Evolutionary conservation across 192 early-diverging fungal species (phyloP).

Genomic region (Umbelopsis sp.): DNA sequence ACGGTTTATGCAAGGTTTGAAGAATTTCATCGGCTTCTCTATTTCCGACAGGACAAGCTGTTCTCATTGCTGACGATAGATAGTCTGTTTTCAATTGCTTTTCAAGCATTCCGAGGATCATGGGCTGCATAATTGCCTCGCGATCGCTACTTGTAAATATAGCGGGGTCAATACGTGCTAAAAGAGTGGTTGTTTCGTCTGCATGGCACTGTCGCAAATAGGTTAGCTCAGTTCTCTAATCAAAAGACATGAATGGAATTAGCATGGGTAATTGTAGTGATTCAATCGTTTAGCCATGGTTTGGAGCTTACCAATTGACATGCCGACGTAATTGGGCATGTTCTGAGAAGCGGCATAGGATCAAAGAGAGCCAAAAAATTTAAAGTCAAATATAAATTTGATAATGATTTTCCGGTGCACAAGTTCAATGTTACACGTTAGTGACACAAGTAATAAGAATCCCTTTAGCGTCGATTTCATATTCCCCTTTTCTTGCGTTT

Average conservation of each 20-base stretch:
- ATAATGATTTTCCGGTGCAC: not conserved
- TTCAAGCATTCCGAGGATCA: not conserved
- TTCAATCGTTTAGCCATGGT: too few relatives aligned
- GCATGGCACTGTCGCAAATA: not conserved
- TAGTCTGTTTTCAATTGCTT: not conserved
- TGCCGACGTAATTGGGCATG: not conserved
- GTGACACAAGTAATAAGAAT: constrained; percentile 12
- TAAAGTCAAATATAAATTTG: too few relatives aligned
- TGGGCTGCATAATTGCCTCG: not conserved
- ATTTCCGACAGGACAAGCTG: not conserved
- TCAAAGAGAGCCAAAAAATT: too few relatives aligned
- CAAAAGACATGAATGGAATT: too few relatives aligned
- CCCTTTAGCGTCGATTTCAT: constrained; percentile 3
- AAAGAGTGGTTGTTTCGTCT: not conserved
- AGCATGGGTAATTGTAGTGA: too few relatives aligned
- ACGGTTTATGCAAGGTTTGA: not conserved
- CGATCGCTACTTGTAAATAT: not conserved
- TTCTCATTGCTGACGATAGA: not conserved
- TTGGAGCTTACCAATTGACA: too few relatives aligned
- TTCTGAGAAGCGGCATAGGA: too few relatives aligned
- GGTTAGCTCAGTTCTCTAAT: not conserved
- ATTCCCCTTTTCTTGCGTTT: constrained; percentile 16
- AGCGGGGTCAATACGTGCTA: not conserved
- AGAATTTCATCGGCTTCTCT: not conserved
- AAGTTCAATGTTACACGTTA: constrained; percentile 4